Evolutionary conservation across 139 green algal genomes (phyloP).

Genomic region (Limnomonas spitsbergensis): DNA sequence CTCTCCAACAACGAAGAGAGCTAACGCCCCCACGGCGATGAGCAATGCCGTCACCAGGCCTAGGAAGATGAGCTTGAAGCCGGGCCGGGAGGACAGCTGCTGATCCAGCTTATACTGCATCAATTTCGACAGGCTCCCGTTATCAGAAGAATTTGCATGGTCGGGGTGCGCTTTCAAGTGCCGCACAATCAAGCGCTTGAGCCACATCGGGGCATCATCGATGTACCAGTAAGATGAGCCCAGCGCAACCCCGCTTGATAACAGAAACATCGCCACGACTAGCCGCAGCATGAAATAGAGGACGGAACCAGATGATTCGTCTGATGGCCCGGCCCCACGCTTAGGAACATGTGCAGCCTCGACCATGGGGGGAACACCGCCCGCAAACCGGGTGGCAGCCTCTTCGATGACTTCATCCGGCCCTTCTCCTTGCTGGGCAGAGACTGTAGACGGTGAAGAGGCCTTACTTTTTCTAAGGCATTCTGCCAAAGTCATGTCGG

Average conservation of each 20-base stretch:
- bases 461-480: not conserved
- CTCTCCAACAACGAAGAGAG: constrained; percentile 12
- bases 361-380: not conserved
- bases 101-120: constrained; percentile 4
- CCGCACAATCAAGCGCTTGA: not conserved
- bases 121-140: not conserved
- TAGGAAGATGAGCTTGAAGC: not conserved
- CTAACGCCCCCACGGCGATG: not conserved
- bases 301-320: not conserved
- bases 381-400: not conserved
- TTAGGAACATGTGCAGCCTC: not conserved
- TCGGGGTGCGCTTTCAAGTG: not conserved
- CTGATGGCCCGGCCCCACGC: not conserved
- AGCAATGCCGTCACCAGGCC: not conserved
- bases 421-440: not conserved
- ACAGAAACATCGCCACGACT: not conserved
- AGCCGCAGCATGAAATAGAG: not conserved
- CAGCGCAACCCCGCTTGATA: not conserved
- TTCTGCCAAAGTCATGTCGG: not conserved
- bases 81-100: not conserved
- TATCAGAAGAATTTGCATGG: not conserved
- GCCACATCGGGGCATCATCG: not conserved
- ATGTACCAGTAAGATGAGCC: not conserved
- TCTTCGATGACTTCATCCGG: not conserved
- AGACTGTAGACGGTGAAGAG: too few relatives aligned